A percentile compares a stretch with the other conserved stretches of the same genome.
Conservation (phyloP, 441 rosid species). For the Rhodomyrtus psidioides region DNA sequence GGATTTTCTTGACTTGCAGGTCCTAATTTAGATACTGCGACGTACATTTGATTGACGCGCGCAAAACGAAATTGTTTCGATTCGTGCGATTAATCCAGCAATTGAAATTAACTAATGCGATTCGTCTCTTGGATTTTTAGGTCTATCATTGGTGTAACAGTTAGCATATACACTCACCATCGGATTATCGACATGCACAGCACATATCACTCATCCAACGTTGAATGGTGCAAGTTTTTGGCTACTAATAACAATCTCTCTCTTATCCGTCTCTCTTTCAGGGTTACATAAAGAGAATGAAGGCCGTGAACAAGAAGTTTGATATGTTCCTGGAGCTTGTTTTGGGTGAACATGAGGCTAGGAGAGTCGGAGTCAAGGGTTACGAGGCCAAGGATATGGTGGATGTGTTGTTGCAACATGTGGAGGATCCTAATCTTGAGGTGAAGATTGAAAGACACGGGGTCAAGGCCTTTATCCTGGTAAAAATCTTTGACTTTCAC, state of each 20-base stretch:
- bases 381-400: constrained; percentile 9
- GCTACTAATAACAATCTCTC: not conserved
- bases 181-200: not conserved
- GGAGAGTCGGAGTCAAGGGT: not conserved
- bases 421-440: not conserved
- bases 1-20: constrained; percentile 27
- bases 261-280: not conserved
- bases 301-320: constrained; percentile 4
- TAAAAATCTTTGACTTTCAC: not conserved
- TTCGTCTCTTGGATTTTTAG: not conserved
- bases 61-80: constrained; percentile 10
- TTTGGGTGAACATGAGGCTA: constrained; percentile 1
- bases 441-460: not conserved
- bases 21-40: not conserved
- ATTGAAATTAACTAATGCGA: not conserved
- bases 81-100: not conserved
- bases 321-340: constrained; percentile 5
- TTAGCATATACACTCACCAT: not conserved
- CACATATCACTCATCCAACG: not conserved
- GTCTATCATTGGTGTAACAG: not conserved
- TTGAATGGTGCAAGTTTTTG: not conserved
- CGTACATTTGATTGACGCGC: constrained; percentile 16
- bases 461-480: constrained; percentile 1
- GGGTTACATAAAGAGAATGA: constrained; percentile 13
- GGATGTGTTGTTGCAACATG: constrained; percentile 1